Base-by-base conservation (phyloP, 495 filamentous ascomycete genomes). In the Penicillium paxilli region DNA sequence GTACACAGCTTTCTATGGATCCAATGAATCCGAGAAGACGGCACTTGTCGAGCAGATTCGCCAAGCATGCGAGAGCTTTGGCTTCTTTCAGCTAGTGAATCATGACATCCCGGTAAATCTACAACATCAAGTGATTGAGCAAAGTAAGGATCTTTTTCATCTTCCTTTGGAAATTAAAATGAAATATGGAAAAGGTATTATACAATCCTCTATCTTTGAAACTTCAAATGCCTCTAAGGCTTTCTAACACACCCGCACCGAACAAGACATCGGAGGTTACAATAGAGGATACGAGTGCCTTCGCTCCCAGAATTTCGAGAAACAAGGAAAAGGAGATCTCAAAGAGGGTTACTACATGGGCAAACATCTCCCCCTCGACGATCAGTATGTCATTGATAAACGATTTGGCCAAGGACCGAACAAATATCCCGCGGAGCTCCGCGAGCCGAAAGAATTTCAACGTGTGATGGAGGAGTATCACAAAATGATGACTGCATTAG, bases 61-160 rank as follows among this genome's bases (percentile, higher is more conserved):
- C 12, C 19, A 49, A 14, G 60, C 65, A 0, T 68, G 63, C 22
- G 30, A 55, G 46, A 21, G 88, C 66, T 88, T 94, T 24, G 91
- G 91, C 2, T 96, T 95, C 62, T 71, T 95, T 44, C 95, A 96
- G 60, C 79, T 95, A 46, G 84, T 84, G 57, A 90, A 95, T 62
- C 87, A 89, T 16, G 87, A 87, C 7, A 83, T 95, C 38, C 75
- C 86, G 25, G 76, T 84, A n/a, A 73, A 79, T 44, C 69, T 93
- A 32, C 84, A 87, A 59, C 57, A 80, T 21, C 69, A 83, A 47
- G 87, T 94, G 9, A 81, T 90, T 47, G 55, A 74, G 17, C 81
- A 91, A 59, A 83, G 84, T 9, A 81, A 81, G 48, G 79, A 75
- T 6, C 90, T 96, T 66, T 96, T 96, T 66, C 80, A 87, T 53